Base-by-base conservation (phyloP, 2,329 filamentous ascomycete genomes). In the Penicillium sp. region DNA sequence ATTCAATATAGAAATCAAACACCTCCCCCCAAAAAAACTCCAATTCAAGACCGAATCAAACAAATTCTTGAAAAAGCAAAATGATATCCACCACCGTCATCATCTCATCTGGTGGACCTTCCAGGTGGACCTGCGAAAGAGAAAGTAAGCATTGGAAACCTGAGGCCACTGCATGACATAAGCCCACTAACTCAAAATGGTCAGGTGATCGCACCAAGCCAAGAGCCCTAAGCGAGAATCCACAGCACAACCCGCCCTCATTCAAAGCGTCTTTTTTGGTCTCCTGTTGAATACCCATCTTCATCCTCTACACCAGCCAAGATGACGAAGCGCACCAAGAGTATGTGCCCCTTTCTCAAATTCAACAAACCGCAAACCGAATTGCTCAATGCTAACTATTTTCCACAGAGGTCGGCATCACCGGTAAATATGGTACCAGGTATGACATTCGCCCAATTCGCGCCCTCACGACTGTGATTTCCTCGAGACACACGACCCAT, bases 351-450 rank as follows among this genome's bases (percentile, higher is more conserved):
- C 40, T 42, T 27, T 18, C 8, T 46, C 13, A 23, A 55, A 42
- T 34, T 25, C n/a, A 48, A 45, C 29, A 49, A 21, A 48, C 31
- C 29, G 27, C 42, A 15, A 7, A 15, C 10, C 50, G 27, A 40
- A 56, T 39, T 37, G 65, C 48, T 58, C 61, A 61, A 64, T 62
- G 60, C 69, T 75, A 69, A 75, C 58, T 52, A 27, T 46, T 63
- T 53, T 56, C 52, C 60, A 53, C 68, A 81, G 79, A 96, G 89
- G 91, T 96, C 87, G 91, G 91, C 80, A 92, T 97, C 80, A 97
- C 93, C 84, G 90, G 92, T 82, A 95, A 96, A 87, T 97, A 96
- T 83, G 92, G 92, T 86, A 92, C 89, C 77, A 90, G 91, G 88
- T 95, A 89, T 80, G 87, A 74, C 72, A 65, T 64, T 64, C 67